Base-by-base conservation (phyloP, 108 stramenopile species). In the Fragilaria crotonensis region DNA sequence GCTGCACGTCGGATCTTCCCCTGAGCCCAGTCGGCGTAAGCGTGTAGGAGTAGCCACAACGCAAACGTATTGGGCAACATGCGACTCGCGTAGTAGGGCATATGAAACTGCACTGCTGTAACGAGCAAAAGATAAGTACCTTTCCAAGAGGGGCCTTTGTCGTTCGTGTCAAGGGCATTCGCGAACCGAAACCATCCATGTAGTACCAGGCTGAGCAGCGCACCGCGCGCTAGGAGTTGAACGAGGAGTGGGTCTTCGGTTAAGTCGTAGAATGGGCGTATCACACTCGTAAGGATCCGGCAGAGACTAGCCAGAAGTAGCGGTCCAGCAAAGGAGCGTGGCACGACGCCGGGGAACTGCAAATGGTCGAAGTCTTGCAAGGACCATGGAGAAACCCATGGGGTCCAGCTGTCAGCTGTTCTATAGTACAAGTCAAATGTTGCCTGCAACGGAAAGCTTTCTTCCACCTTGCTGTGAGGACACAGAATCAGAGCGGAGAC, bases 401-500 rank as follows among this genome's bases (percentile, higher is more conserved):
- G 55, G 31, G 23, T 33, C 17, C 62, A 57, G n/a, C 55, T 53
- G 28, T 23, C 1, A 18, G 36, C 4, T 22, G 26, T 28, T 49
- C 58, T 57, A 64, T 85, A 86, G 41, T 79, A 79, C 36, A 93
- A 57, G 71, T 98, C 97, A 64, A 96, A 88, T 0, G 87, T 77
- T 21, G 97, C 99, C 82, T 99, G 99, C 33, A 95, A 67, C 63
- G 95, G 89, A 68, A 99, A 99, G 48, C 85, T 89, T 66, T 99
- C 99, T 66, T 99, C 99, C n/a, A 98, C 97, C 65, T 99, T 99
- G 59, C 87, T 93, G 54, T 94, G 83, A 0, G 95, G 97, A 69
- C 94, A 95, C 5, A 72, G 45, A 33, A 72, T 22, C 7, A 89
- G 70, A 58, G 80, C 74, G 7, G 67, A 49, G 9, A 85, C 31